These are phyloP conservation scores for Eucalyptus lansdowneana DNA, from an alignment of 345 rosid genomes.

Conservation along the genomic window DNA sequence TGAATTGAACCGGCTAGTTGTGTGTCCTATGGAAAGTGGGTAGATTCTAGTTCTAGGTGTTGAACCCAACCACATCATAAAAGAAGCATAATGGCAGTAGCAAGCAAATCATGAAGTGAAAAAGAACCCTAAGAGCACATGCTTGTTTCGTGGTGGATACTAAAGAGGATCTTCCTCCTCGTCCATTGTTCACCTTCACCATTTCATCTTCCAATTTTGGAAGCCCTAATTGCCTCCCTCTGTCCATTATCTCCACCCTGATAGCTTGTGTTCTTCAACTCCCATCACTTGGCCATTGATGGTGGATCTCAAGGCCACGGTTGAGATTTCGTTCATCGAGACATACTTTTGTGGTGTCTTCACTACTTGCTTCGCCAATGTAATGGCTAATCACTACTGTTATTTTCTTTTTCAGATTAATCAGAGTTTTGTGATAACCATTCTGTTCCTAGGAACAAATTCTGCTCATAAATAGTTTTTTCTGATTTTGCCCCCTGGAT, in stretches of 20 bases:
- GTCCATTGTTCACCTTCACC: neutral
- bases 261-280: neutral
- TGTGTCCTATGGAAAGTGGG: too few relatives aligned
- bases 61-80: too few relatives aligned
- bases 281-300: neutral
- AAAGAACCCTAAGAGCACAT: neutral
- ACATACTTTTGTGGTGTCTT: conserved; percentile 83
- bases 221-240: neutral
- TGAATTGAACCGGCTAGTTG: too few relatives aligned
- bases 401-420: too few relatives aligned
- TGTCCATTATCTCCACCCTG: neutral
- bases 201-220: neutral
- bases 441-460: too few relatives aligned
- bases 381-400: neutral
- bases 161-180: neutral
- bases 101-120: neutral
- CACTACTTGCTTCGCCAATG: conserved; percentile 95
- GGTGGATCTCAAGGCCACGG: conserved; percentile 3
- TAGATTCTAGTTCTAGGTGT: too few relatives aligned
- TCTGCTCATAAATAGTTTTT: too few relatives aligned
- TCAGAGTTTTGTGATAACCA: too few relatives aligned
- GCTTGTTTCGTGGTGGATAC: neutral
- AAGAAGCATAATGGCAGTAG: neutral
- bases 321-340: conserved; percentile 66
- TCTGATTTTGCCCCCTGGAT: too few relatives aligned